These are phyloP conservation scores for Apiospora malaysiana DNA, from an alignment of 2,329 filamentous ascomycete species.

Conservation along the genomic window DNA sequence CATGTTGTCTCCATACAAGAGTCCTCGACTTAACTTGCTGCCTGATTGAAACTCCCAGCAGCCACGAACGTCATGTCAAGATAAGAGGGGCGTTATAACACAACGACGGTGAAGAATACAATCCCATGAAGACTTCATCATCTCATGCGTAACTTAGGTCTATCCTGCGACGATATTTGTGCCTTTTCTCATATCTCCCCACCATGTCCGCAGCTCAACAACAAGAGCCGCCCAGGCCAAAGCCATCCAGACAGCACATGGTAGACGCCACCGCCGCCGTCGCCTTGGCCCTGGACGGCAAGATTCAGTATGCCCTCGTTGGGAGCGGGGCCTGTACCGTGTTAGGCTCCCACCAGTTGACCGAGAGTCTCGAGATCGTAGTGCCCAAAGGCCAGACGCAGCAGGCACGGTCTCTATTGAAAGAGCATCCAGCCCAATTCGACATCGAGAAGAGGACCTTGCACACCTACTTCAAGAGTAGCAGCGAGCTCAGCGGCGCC, in stretches of 20 bases:
- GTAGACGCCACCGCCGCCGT: not conserved
- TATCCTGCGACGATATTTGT: too few species aligned
- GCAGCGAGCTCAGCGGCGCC: not conserved
- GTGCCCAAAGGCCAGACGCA: slow-evolving; percentile 17
- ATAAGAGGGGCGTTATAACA: too few species aligned
- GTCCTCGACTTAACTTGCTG: too few species aligned
- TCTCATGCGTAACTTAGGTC: too few species aligned
- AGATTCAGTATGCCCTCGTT: slow-evolving; percentile 19
- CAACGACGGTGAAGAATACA: too few species aligned
- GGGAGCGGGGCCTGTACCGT: slow-evolving; percentile 22
- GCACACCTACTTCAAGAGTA: slow-evolving; percentile 20
- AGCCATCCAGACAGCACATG: not conserved
- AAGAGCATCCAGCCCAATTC: not conserved
- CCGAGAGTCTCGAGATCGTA: slow-evolving; percentile 21
- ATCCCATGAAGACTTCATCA: too few species aligned
- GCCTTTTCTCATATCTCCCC: not conserved
- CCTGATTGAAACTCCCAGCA: too few species aligned
- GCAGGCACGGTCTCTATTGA: slow-evolving; percentile 15
- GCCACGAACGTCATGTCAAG: too few species aligned
- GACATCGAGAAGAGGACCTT: slow-evolving; percentile 14
- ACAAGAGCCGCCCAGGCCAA: not conserved
- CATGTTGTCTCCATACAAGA: too few species aligned
- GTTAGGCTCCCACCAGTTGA: slow-evolving; percentile 14
- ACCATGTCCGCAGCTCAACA: not conserved
- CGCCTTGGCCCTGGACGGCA: slow-evolving; percentile 14